Evolutionary conservation across 2,329 filamentous ascomycete genomes (phyloP).

Genomic region (Fusarium musae): DNA sequence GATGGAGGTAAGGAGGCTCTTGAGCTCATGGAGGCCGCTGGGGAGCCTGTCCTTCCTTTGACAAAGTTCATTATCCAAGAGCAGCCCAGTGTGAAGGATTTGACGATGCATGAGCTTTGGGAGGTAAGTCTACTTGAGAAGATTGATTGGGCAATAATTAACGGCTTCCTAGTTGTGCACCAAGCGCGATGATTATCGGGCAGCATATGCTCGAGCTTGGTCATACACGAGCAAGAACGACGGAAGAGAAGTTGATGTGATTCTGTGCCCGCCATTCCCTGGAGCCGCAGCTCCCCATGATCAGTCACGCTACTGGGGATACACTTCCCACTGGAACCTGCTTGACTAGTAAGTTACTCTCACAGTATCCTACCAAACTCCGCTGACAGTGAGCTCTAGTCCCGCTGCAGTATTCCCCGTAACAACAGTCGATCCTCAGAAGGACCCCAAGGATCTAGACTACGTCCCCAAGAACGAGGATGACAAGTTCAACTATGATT

Average conservation of each 20-base stretch:
- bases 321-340: slow-evolving; percentile 75
- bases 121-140: slow-evolving; percentile 33
- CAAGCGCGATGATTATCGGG: slow-evolving; percentile 54
- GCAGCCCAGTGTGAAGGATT: slow-evolving; percentile 54
- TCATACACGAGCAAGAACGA: slow-evolving; percentile 47
- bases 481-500: slow-evolving; percentile 45
- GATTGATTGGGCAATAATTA: rapidly evolving
- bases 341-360: slow-evolving; percentile 63
- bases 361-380: rapidly evolving
- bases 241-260: slow-evolving; percentile 63
- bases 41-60: slow-evolving; percentile 68
- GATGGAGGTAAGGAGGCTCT: slow-evolving; percentile 68
- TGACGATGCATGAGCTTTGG: slow-evolving; percentile 56
- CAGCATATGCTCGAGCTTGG: slow-evolving; percentile 52
- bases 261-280: slow-evolving; percentile 69
- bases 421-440: slow-evolving; percentile 42
- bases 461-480: slow-evolving; percentile 45
- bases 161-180: slow-evolving; percentile 42
- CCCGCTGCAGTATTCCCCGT: slow-evolving; percentile 71
- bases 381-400: not conserved
- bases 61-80: slow-evolving; percentile 69
- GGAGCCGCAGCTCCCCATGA: slow-evolving; percentile 60
- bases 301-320: slow-evolving; percentile 66
- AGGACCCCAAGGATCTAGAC: slow-evolving; percentile 38
- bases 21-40: slow-evolving; percentile 60